Evolutionary conservation across 129 eudicot species (phyloP).

Genomic region (Helianthus tuberosus): DNA sequence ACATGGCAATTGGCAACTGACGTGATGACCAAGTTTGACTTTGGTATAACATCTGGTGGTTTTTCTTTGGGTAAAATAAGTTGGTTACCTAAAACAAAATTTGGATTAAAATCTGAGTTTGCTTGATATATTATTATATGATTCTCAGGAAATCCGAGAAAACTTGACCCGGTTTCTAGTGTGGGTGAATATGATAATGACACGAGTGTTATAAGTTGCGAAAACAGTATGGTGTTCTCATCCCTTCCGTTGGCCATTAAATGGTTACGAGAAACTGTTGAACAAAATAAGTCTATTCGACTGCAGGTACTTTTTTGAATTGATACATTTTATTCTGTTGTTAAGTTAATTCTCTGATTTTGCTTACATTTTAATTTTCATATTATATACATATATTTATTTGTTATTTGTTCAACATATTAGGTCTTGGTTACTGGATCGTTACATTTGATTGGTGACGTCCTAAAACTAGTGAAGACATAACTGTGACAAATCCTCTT

Average conservation of each 20-base stretch:
- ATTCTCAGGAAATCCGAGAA: constrained; percentile 46
- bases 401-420: constrained; percentile 18
- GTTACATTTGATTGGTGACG: constrained; percentile 89
- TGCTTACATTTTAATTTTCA: neutral
- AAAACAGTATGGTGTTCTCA: constrained; percentile 76
- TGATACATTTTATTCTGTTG: neutral
- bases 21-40: no score
- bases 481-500: constrained; percentile 24
- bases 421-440: constrained; percentile 96
- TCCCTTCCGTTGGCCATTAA: constrained; percentile 87
- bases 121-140: neutral
- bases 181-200: constrained; percentile 38
- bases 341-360: neutral
- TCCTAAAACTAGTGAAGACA: constrained; percentile 70
- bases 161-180: constrained; percentile 38
- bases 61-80: neutral
- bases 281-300: constrained; percentile 63
- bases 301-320: constrained; percentile 59
- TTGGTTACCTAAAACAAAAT: neutral
- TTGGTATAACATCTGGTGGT: neutral
- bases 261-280: constrained; percentile 71
- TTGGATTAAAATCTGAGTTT: neutral
- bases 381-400: neutral
- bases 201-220: constrained; percentile 37
- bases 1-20: neutral